phyloP scores from a whole-genome alignment of 306 rosid species.

The Mucuna pruriens region DNA sequence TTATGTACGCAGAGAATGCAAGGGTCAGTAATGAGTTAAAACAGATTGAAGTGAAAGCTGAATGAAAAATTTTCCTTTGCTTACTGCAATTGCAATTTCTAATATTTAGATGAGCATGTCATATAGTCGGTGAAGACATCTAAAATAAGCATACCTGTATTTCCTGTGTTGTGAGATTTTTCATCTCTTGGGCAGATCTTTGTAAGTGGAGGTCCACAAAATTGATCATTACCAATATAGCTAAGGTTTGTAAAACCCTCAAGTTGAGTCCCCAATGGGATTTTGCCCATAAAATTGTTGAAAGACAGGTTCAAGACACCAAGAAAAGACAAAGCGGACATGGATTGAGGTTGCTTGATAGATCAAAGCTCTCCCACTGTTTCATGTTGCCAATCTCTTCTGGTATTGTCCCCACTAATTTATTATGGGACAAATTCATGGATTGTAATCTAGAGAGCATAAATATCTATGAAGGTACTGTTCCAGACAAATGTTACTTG shows the following conservation, averaged over 20 bases:
- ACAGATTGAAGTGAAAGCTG: neutral
- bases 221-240: neutral
- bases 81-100: neutral
- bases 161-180: neutral
- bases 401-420: neutral
- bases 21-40: neutral
- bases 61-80: neutral
- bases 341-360: neutral
- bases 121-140: neutral
- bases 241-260: neutral
- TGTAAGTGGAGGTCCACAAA: neutral
- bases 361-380: neutral
- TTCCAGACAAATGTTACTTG: neutral
- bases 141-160: neutral
- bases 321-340: neutral
- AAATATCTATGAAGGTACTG: neutral
- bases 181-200: neutral
- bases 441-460: neutral
- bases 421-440: neutral
- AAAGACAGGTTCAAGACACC: neutral
- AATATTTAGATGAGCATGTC: neutral
- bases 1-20: neutral
- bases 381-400: neutral
- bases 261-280: neutral
- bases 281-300: neutral